Evolutionary conservation across 176 grass and related monocot species (phyloP).

Genomic region (Zea luxurians): DNA sequence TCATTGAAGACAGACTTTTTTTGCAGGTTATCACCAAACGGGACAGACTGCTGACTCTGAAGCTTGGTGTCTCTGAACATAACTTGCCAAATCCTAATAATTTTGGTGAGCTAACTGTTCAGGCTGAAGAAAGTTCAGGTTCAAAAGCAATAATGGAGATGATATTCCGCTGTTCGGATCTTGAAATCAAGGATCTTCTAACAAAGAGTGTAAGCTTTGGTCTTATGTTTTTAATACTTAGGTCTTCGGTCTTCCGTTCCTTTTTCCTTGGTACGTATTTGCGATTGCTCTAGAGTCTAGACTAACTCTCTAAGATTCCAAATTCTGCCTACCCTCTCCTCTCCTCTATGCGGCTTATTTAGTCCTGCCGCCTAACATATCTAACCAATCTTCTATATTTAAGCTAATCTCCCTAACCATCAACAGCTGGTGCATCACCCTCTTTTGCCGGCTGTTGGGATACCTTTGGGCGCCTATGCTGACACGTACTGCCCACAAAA

Average conservation of each 20-base stretch:
- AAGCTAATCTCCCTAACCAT: too few relatives aligned
- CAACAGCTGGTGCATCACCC: too few relatives aligned
- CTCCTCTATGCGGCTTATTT: too few relatives aligned
- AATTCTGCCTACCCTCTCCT: too few relatives aligned
- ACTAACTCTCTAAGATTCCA: too few relatives aligned
- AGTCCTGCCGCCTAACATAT: too few relatives aligned
- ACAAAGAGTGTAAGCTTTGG: slow-evolving; percentile 87
- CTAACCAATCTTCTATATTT: too few relatives aligned
- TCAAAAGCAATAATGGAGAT: slow-evolving; percentile 94
- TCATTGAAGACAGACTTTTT: slow-evolving; percentile 33
- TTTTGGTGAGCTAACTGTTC: slow-evolving; percentile 72
- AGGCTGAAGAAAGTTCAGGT: slow-evolving; percentile 74
- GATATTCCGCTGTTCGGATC: slow-evolving; percentile 76
- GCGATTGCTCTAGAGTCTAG: background rate
- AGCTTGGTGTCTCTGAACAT: slow-evolving; percentile 59
- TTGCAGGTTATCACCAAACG: slow-evolving; percentile 75
- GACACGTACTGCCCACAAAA: too few relatives aligned
- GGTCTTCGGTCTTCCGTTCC: slow-evolving; percentile 18
- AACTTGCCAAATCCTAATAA: slow-evolving; percentile 56
- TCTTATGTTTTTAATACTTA: background rate
- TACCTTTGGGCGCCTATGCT: too few relatives aligned
- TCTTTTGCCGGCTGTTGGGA: too few relatives aligned
- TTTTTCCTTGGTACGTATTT: slow-evolving; percentile 35
- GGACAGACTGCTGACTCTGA: slow-evolving; percentile 68
- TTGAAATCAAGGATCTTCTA: slow-evolving; percentile 96